phyloP scores from a whole-genome alignment of 139 green algal species.

The Eudorina sp. region DNA sequence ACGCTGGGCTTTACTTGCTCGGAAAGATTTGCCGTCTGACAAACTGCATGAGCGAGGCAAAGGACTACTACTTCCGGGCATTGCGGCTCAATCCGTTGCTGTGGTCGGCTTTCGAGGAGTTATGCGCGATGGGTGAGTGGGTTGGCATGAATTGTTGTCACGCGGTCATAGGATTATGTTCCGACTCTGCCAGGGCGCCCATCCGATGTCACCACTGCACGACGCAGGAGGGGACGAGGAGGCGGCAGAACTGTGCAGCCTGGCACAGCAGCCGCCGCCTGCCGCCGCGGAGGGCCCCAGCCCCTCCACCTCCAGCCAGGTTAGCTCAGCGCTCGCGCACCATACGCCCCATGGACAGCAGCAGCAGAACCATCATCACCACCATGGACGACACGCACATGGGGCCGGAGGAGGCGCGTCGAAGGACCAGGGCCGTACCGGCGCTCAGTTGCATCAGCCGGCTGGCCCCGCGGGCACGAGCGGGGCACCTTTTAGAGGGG shows the following conservation, averaged over 20 bases:
- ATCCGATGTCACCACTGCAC: not conserved
- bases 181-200: no score
- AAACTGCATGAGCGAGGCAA: slow-evolving; percentile 71
- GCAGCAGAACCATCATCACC: slow-evolving; percentile 31
- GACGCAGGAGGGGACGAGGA: slow-evolving; percentile 57
- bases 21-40: slow-evolving; percentile 78
- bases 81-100: slow-evolving; percentile 87
- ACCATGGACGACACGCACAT: slow-evolving; percentile 9
- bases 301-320: slow-evolving; percentile 28
- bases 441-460: slow-evolving; percentile 47
- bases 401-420: not conserved
- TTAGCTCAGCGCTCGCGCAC: not conserved
- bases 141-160: no score
- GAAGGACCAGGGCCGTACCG: slow-evolving; percentile 12
- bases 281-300: slow-evolving; percentile 2
- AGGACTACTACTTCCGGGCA: slow-evolving; percentile 74
- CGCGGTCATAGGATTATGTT: no score
- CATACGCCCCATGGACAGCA: slow-evolving; percentile 2
- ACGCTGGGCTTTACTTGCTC: slow-evolving; percentile 89
- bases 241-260: slow-evolving; percentile 26
- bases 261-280: not conserved
- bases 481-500: not conserved
- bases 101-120: slow-evolving; percentile 94
- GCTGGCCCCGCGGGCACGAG: slow-evolving; percentile 8
- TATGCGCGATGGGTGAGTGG: slow-evolving; percentile 85